phyloP scores from a whole-genome alignment of 1,139 yeast genomes.

The Yamadazyma sp. region DNA sequence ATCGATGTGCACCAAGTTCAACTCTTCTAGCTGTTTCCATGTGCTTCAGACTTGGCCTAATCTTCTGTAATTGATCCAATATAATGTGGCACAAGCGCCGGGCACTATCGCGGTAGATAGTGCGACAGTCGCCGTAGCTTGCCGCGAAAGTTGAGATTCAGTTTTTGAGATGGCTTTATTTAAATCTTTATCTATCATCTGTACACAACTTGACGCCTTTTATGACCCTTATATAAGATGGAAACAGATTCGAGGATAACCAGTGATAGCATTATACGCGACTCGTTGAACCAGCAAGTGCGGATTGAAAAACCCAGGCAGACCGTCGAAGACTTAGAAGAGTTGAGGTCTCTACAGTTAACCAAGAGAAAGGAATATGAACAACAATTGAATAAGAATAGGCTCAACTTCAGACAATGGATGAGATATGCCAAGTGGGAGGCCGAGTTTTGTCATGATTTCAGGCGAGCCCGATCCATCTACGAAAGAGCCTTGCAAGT shows the following conservation, averaged over 20 bases:
- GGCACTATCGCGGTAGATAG: no score
- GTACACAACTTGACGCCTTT: no score
- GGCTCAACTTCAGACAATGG: conserved; percentile 87
- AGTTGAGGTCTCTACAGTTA: conserved; percentile 71
- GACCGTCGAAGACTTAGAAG: conserved; percentile 75
- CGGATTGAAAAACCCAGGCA: conserved; percentile 46
- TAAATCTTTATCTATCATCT: no score
- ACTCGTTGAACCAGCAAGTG: conserved; percentile 32
- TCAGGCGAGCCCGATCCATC: conserved; percentile 73
- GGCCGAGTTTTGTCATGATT: conserved; percentile 69
- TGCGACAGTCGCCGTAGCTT: no score
- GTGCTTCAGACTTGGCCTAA: no score
- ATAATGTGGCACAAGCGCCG: no score
- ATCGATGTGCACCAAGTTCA: no score
- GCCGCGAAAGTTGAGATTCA: no score
- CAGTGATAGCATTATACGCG: conserved; percentile 40
- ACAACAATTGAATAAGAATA: conserved; percentile 77
- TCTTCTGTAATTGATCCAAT: no score
- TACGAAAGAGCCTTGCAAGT: conserved; percentile 87
- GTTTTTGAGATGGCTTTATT: no score
- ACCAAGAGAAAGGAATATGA: conserved; percentile 82
- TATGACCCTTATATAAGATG: background rate
- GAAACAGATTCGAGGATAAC: conserved; percentile 21
- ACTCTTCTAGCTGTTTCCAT: no score
- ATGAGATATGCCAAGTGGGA: conserved; percentile 90